Evolutionary conservation across 2,329 filamentous ascomycete genomes (phyloP), one percentile per base, ranked within the genome.

Genomic region (Endoconidiophora polonica): DNA sequence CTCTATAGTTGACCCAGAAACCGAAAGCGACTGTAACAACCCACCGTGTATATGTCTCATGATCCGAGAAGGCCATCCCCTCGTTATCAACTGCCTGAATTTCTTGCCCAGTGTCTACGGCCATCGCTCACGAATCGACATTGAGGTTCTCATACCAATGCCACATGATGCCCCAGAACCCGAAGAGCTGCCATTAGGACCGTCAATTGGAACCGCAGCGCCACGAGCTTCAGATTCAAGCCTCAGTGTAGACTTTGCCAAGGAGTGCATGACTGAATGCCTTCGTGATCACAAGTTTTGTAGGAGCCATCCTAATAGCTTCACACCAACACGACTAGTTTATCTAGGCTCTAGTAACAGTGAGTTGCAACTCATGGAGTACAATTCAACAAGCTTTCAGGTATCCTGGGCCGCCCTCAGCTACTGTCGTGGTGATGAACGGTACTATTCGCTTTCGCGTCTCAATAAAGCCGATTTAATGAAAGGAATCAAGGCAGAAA

Each of bases 371-470:
- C 39, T 53, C 2, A 20, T 49, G 4, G 51, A 53, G 37, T 53
- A 53, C 43, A 50, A 38, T 12, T 43, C 51, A 5, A 50, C 47
- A 2, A 38, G 44, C 9, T 49, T 46, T 38, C 47, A 53, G 22
- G 43, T 49, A 3, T 49, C 51, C 22, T 55, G 52, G 46, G 54
- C 47, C 7, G 49, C 54, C 9, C 20, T 55, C 10, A 55, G 54
- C 26, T 53, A 55, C 41, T 54, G 54, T 42, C 54, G 55, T 37
- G 50, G 54, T 20, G 44, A 43, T 2, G 43, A 46, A 1, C 18
- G 42, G 0, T 48, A 51, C 0, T 49, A 52, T 43, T 48, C 39
- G 23, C 55, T 51, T 4, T 54, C 52, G 1, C 43, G 51, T 2
- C 18, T n/a, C 20, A 53, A 53, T 44, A 53, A 44, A 22, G 29